phyloP scores from a whole-genome alignment of 2,329 filamentous ascomycete genomes.

The Leptographium procerum region DNA sequence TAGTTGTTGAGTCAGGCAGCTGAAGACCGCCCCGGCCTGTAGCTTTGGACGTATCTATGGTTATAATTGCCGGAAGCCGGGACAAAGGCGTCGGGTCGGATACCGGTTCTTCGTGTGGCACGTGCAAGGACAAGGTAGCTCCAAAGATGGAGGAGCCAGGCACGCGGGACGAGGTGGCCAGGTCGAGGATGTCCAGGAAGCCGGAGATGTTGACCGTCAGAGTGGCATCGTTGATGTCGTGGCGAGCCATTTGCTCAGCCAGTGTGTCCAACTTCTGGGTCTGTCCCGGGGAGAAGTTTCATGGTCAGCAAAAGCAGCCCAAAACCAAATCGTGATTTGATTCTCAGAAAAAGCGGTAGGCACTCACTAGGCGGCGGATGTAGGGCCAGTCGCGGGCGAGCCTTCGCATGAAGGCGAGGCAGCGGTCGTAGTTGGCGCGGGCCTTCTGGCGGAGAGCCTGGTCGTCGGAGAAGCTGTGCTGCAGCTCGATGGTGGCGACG shows the following conservation, averaged over 20 bases:
- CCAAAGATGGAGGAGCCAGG: neutral
- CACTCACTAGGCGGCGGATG: neutral
- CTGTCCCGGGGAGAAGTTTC: too few species aligned
- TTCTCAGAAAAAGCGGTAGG: neutral
- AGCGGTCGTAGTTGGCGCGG: constrained; percentile 1
- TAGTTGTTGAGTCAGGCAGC: too few species aligned
- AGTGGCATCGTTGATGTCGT: constrained; percentile 1
- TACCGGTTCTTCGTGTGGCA: neutral
- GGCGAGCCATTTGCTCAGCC: neutral
- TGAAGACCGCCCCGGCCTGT: neutral
- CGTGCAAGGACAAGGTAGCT: neutral
- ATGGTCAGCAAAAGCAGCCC: too few species aligned
- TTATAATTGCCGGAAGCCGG: neutral
- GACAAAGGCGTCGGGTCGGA: neutral
- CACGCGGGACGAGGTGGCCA: neutral
- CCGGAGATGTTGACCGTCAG: constrained; percentile 1
- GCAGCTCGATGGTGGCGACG: constrained; percentile 5
- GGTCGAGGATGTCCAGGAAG: constrained; percentile 3
- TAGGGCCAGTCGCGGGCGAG: neutral
- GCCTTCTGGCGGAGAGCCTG: neutral
- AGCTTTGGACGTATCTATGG: neutral
- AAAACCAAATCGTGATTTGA: neutral
- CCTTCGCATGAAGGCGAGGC: neutral
- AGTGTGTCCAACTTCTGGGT: neutral
- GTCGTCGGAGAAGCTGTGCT: constrained; percentile 2